These are phyloP conservation scores for Scedosporium boydii DNA, from an alignment of 2,329 filamentous ascomycete genomes.

Conservation along the genomic window DNA sequence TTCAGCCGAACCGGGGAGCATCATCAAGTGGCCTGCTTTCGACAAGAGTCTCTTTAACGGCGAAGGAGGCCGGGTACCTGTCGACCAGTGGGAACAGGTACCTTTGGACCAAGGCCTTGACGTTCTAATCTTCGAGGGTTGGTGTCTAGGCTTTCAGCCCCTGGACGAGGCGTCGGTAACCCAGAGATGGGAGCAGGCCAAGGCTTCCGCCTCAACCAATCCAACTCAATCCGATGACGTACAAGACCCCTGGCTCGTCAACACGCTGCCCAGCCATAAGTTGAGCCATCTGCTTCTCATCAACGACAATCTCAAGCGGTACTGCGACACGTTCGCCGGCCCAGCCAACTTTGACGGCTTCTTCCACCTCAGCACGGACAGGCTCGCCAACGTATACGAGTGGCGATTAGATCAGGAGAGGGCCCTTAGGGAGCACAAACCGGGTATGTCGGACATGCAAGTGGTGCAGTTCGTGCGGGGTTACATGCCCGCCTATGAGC, in stretches of 20 bases:
- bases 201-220: neutral
- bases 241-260: neutral
- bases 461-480: conserved; percentile 64
- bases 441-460: conserved; percentile 76
- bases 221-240: no score
- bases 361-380: conserved; percentile 57
- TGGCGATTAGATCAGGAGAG: conserved; percentile 80
- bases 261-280: conserved; percentile 34
- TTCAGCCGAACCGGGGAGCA: conserved; percentile 42
- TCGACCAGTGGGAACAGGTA: conserved; percentile 50
- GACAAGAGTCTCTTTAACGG: conserved; percentile 73
- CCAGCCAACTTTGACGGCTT: conserved; percentile 35
- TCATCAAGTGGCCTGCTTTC: conserved; percentile 61
- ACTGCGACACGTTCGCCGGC: conserved; percentile 34
- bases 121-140: conserved; percentile 81
- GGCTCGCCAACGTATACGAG: conserved; percentile 67
- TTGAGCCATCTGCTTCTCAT: conserved; percentile 41
- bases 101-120: conserved; percentile 38
- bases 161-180: conserved; percentile 40
- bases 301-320: conserved; percentile 37
- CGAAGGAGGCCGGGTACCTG: conserved; percentile 63
- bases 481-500: conserved; percentile 64
- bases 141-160: conserved; percentile 78
- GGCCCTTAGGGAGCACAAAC: conserved; percentile 54
- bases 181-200: conserved; percentile 17